Percentiles rank a stretch among this genome's conserved stretches.
Conservation (phyloP, 1,284 basidiomycete genomes). For the Boletus calvinii region DNA sequence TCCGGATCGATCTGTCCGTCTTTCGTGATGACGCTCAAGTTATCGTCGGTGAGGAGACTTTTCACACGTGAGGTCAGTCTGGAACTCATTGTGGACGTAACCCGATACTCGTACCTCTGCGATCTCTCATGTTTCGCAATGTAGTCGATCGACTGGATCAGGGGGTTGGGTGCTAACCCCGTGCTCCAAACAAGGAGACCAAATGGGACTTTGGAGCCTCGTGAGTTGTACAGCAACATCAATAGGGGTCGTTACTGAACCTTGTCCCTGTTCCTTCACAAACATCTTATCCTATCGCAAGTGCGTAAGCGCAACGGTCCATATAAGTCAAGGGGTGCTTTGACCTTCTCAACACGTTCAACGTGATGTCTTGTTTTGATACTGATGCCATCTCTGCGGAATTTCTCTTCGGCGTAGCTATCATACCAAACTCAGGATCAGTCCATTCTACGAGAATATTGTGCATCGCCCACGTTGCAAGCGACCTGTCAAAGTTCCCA, state of each 20-base stretch:
- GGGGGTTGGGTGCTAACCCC: constrained; percentile 77
- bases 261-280: constrained; percentile 65
- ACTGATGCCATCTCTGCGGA: constrained; percentile 75
- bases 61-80: constrained; percentile 21
- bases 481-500: constrained; percentile 70
- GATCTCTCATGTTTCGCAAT: constrained; percentile 64
- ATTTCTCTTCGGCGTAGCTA: constrained; percentile 71
- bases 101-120: constrained; percentile 45
- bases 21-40: constrained; percentile 57
- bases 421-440: constrained; percentile 15
- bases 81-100: constrained; percentile 10
- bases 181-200: constrained; percentile 88
- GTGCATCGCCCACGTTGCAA: constrained; percentile 53
- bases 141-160: constrained; percentile 61
- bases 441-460: constrained; percentile 4
- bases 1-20: constrained; percentile 65
- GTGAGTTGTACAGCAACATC: constrained; percentile 19
- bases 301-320: constrained; percentile 18
- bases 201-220: constrained; percentile 56
- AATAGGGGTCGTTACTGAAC: constrained; percentile 28
- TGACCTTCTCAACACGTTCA: constrained; percentile 68
- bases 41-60: constrained; percentile 60
- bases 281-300: constrained; percentile 50
- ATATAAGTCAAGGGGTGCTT: constrained; percentile 13
- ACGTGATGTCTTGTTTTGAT: constrained; percentile 80